Conservation (phyloP, 148 eudicot species). For the Nepenthes gracilis region DNA sequence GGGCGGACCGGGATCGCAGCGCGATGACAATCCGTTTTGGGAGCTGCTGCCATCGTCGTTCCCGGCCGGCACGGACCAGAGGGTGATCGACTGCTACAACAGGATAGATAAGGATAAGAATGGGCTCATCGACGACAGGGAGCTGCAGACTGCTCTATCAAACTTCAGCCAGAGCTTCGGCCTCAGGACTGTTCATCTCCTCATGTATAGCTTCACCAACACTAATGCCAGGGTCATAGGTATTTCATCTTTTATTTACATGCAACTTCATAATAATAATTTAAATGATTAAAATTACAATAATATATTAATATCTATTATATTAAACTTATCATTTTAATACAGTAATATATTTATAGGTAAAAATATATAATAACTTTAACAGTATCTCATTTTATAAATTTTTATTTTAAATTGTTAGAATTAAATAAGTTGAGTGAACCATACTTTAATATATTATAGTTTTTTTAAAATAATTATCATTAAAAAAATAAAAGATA, state of each 20-base stretch:
- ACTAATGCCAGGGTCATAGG: constrained; percentile 1
- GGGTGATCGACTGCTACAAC: constrained; percentile 16
- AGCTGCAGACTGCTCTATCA: constrained; percentile 13
- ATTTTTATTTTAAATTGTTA: no score
- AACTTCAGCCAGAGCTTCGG: constrained; percentile 12
- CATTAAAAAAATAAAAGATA: no score
- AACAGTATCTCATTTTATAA: no score
- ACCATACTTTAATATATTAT: no score
- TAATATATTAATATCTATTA: no score
- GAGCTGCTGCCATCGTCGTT: constrained; percentile 13
- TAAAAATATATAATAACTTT: no score
- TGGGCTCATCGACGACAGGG: constrained; percentile 14
- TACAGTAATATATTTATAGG: no score
- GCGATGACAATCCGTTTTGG: constrained; percentile 9
- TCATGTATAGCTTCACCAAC: constrained; percentile 17
- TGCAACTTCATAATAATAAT: no score
- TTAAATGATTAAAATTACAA: no score
- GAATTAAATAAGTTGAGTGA: no score
- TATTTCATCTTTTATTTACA: background rate
- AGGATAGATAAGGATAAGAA: constrained; percentile 15
- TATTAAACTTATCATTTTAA: no score
- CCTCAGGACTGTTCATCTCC: constrained; percentile 17
- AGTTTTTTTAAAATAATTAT: no score
- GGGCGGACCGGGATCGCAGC: background rate
- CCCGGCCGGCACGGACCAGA: constrained; percentile 14